Conservation (phyloP, 805 yeast genomes). For the Teunomyces tritomae region DNA sequence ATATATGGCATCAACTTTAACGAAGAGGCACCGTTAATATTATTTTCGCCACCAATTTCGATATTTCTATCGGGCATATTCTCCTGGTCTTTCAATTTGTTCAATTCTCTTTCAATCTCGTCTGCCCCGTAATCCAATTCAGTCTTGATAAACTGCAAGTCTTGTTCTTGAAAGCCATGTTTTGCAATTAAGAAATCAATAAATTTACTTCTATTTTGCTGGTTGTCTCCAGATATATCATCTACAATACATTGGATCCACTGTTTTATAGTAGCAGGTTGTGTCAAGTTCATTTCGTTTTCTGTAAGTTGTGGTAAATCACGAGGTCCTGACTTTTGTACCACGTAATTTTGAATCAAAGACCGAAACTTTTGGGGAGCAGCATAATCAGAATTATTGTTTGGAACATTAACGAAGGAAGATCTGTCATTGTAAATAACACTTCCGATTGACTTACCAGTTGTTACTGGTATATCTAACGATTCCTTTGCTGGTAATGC, state of each 20-base stretch:
- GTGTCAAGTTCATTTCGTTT: slow-evolving; percentile 22
- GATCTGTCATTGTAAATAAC: background rate
- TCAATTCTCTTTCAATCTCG: slow-evolving; percentile 36
- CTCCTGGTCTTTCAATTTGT: slow-evolving; percentile 24
- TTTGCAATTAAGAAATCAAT: slow-evolving; percentile 26
- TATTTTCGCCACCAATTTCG: slow-evolving; percentile 29
- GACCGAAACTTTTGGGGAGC: slow-evolving; percentile 9
- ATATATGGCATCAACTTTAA: background rate
- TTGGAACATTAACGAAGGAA: background rate
- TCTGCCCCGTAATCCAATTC: slow-evolving; percentile 36
- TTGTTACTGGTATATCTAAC: background rate
- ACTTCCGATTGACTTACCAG: background rate
- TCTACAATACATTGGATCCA: slow-evolving; percentile 22
- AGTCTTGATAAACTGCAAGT: slow-evolving; percentile 26
- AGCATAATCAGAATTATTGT: background rate
- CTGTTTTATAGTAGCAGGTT: slow-evolving; percentile 18
- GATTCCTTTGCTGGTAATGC: background rate
- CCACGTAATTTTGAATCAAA: slow-evolving; percentile 24
- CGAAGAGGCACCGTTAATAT: background rate
- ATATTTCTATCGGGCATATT: slow-evolving; percentile 12
- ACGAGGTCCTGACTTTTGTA: slow-evolving; percentile 8
- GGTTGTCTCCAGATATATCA: background rate
- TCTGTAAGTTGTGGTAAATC: background rate
- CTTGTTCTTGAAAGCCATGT: slow-evolving; percentile 26
- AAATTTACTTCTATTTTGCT: slow-evolving; percentile 28